phyloP scores from a whole-genome alignment of 2,329 filamentous ascomycete species.

The Nigrospora sphaerica region DNA sequence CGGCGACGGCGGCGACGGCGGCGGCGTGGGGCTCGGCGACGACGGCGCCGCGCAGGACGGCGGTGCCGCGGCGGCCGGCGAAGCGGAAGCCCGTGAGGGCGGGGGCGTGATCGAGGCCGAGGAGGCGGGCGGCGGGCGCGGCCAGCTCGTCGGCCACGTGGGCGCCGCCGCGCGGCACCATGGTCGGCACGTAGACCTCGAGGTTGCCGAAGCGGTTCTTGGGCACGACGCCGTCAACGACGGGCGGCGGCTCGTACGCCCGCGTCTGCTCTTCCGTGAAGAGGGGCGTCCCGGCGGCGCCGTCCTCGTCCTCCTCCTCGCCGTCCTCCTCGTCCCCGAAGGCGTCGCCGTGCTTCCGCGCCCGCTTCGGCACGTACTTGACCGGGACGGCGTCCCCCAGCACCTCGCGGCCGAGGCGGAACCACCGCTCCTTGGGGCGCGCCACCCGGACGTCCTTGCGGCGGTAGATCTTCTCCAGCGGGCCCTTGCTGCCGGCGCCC shows the following conservation, averaged over 20 bases:
- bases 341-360: constrained; percentile 23
- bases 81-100: constrained; percentile 90
- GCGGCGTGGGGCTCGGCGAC: constrained; percentile 66
- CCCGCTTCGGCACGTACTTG: constrained; percentile 59
- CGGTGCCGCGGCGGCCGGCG: constrained; percentile 77
- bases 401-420: constrained; percentile 75
- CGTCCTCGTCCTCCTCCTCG: constrained; percentile 31
- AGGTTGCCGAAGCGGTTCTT: constrained; percentile 94
- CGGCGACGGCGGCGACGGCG: constrained; percentile 63
- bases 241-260: constrained; percentile 67
- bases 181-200: constrained; percentile 84
- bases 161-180: constrained; percentile 77
- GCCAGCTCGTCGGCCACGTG: constrained; percentile 60
- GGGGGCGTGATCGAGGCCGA: constrained; percentile 81
- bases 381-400: constrained; percentile 72
- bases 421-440: constrained; percentile 82
- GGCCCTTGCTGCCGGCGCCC: constrained; percentile 53
- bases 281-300: constrained; percentile 46
- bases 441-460: constrained; percentile 73
- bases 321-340: constrained; percentile 30
- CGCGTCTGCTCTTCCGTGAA: constrained; percentile 62
- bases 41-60: constrained; percentile 71
- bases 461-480: constrained; percentile 73
- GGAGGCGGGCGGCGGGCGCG: constrained; percentile 62
- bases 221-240: constrained; percentile 68